phyloP scores from a whole-genome alignment of 768 basidiomycete species.

The Lactarius evosmus region DNA sequence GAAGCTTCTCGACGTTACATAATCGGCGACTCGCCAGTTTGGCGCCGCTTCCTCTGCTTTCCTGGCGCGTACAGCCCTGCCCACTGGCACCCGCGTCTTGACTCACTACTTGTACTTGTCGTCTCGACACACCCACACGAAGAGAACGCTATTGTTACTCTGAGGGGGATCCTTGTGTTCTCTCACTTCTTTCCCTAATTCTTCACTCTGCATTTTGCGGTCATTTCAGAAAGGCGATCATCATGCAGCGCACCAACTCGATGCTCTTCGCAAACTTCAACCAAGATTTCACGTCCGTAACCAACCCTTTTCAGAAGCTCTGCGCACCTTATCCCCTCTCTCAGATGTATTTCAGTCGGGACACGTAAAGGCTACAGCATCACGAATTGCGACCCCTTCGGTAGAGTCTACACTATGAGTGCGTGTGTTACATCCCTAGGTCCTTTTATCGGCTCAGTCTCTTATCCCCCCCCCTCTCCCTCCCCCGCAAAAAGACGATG shows the following conservation, averaged over 20 bases:
- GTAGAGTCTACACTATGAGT: conserved; percentile 94
- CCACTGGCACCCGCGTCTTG: conserved; percentile 9
- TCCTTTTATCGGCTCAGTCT: not conserved
- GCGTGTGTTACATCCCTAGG: conserved; percentile 36
- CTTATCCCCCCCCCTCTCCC: not conserved
- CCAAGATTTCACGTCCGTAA: conserved; percentile 87
- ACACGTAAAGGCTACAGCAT: conserved; percentile 95
- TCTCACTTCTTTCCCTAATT: not conserved
- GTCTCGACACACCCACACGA: not conserved
- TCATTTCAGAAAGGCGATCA: not conserved
- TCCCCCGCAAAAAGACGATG: conserved; percentile 56
- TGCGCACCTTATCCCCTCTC: conserved; percentile 13
- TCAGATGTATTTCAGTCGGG: conserved; percentile 87
- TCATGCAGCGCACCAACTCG: conserved; percentile 36
- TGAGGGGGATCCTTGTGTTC: not conserved
- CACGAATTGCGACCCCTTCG: conserved; percentile 97
- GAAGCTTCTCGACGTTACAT: conserved; percentile 8
- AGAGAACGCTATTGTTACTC: not conserved
- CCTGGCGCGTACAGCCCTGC: not conserved
- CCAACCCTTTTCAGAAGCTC: not conserved
- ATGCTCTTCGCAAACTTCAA: conserved; percentile 95
- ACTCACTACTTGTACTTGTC: not conserved
- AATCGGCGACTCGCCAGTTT: not conserved
- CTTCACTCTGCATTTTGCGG: not conserved
- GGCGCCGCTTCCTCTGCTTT: not conserved